These are phyloP conservation scores for Aspergillus egyptiacus DNA, from an alignment of 495 filamentous ascomycete species.

Conservation along the genomic window DNA sequence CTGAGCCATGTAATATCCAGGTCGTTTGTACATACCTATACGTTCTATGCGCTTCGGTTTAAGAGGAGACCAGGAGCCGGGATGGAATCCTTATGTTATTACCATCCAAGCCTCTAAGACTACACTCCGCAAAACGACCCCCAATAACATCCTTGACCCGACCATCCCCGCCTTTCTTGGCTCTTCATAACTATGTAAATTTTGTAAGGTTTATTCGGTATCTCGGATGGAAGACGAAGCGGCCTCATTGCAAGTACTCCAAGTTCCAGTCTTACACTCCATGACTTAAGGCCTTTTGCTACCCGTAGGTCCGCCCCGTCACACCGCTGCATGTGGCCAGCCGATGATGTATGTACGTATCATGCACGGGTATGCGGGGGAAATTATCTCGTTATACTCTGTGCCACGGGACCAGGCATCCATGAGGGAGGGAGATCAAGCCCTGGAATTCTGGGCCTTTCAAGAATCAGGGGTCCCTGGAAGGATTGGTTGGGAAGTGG, in stretches of 20 bases:
- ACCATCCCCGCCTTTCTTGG: conserved; percentile 1
- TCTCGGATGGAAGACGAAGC: neutral
- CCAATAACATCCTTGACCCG: no score
- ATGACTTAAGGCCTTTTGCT: neutral
- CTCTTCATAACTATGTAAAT: neutral
- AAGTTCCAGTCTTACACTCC: neutral
- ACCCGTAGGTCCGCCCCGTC: neutral
- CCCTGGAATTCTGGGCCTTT: no score
- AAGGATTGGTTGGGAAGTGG: neutral
- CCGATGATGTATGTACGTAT: neutral
- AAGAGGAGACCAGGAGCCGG: no score
- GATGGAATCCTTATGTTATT: no score
- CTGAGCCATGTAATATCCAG: no score
- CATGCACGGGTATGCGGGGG: neutral
- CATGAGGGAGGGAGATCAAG: neutral
- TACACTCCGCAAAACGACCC: no score
- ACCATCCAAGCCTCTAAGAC: no score
- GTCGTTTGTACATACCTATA: no score
- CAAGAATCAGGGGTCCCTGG: no score
- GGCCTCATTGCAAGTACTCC: neutral
- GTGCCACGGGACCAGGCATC: neutral
- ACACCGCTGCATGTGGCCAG: conserved; percentile 4
- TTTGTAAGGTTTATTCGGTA: neutral
- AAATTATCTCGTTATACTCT: neutral
- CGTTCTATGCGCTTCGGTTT: no score